These are phyloP conservation scores for Euphorbia tirucalli DNA, from an alignment of 345 rosid species.

Conservation along the genomic window DNA sequence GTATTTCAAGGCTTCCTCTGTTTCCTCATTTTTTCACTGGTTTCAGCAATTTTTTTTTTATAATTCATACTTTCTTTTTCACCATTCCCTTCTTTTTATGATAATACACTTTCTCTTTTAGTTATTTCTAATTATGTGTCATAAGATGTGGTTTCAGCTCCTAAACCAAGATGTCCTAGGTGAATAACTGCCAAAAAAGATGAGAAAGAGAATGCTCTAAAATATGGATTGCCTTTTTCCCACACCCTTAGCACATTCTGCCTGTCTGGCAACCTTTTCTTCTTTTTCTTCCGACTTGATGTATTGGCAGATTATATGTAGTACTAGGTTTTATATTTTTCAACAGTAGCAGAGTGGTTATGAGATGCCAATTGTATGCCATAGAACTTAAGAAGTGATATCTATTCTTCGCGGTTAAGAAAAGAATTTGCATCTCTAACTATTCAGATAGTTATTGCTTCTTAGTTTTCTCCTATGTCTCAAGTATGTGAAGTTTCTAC, in stretches of 20 bases:
- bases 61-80: too few relatives aligned
- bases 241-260: slow-evolving; percentile 95
- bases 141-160: slow-evolving; percentile 93
- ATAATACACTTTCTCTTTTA: too few relatives aligned
- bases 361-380: background rate
- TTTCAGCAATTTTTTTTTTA: too few relatives aligned
- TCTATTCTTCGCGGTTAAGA: background rate
- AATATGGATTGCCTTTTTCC: slow-evolving; percentile 97
- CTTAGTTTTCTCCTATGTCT: background rate
- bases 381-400: slow-evolving; percentile 2
- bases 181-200: slow-evolving; percentile 85
- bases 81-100: too few relatives aligned
- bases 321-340: background rate
- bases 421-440: slow-evolving; percentile 2
- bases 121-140: slow-evolving; percentile 13
- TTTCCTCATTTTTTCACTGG: too few relatives aligned
- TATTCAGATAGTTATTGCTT: background rate
- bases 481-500: slow-evolving; percentile 3
- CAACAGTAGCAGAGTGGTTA: too few relatives aligned
- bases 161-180: slow-evolving; percentile 85
- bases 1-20: too few relatives aligned
- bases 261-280: slow-evolving; percentile 46
- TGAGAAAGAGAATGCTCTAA: slow-evolving; percentile 94
- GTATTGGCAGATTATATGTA: background rate
- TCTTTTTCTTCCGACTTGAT: background rate